Conservation (phyloP, 805 yeast species). For the Suhomyces emberorum region DNA sequence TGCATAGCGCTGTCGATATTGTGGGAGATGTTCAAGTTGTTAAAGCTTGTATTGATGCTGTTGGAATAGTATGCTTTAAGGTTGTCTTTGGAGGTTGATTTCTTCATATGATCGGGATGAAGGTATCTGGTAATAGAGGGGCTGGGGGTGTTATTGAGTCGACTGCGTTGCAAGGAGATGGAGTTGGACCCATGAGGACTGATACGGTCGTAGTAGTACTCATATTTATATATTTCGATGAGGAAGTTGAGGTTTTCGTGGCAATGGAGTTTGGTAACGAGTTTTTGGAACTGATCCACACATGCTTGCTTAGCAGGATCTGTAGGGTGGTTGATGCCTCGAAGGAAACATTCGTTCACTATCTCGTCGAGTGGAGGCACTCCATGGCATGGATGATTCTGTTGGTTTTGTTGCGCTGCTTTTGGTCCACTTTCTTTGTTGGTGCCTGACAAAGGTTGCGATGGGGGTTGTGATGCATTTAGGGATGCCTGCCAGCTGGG, state of each 20-base stretch:
- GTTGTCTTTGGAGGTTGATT: constrained; percentile 4
- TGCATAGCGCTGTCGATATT: not conserved
- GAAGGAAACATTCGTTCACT: constrained; percentile 30
- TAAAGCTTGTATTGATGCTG: constrained; percentile 5
- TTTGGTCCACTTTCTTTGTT: no score
- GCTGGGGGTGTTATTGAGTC: constrained; percentile 11
- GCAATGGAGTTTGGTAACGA: constrained; percentile 39
- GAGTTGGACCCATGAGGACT: constrained; percentile 8
- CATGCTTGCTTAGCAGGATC: constrained; percentile 13
- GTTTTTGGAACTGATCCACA: constrained; percentile 30
- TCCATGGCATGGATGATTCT: not conserved
- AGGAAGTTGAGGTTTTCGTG: constrained; percentile 45
- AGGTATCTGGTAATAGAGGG: constrained; percentile 10
- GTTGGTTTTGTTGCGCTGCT: no score
- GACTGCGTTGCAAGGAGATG: constrained; percentile 2
- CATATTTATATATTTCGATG: constrained; percentile 45
- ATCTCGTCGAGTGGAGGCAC: constrained; percentile 25
- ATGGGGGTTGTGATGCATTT: no score
- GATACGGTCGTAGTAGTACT: constrained; percentile 36
- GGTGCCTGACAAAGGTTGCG: no score
- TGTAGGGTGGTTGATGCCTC: constrained; percentile 17
- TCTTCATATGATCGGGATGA: constrained; percentile 9
- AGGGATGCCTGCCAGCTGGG: no score
- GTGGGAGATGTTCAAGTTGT: not conserved
- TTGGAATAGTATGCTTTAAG: constrained; percentile 5